These are phyloP conservation scores for Chlorella variabilis DNA, from an alignment of 163 green algal genomes.

Conservation along the genomic window DNA sequence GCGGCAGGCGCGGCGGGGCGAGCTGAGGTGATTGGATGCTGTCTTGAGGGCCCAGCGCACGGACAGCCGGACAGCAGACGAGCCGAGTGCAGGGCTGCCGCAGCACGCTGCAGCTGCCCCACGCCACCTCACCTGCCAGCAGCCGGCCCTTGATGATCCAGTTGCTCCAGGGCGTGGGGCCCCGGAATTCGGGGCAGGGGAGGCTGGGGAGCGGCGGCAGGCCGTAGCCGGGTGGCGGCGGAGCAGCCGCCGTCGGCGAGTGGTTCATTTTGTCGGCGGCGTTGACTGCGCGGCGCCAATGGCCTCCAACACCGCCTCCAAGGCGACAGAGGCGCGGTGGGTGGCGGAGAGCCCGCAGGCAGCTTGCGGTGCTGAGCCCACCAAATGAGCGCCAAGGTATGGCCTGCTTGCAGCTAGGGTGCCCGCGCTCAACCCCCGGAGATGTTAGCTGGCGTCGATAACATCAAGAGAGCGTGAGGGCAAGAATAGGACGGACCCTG, in stretches of 20 bases:
- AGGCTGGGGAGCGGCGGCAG: constrained; percentile 34
- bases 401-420: too few relatives aligned
- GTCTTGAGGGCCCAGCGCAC: too few relatives aligned
- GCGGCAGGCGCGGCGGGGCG: background rate
- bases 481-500: too few relatives aligned
- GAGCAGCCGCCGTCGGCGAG: background rate
- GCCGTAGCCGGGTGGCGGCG: constrained; percentile 14
- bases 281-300: background rate
- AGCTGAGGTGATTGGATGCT: constrained; percentile 7
- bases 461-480: too few relatives aligned
- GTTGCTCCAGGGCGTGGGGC: constrained; percentile 84
- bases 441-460: too few relatives aligned
- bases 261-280: background rate
- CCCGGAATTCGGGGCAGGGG: constrained; percentile 42
- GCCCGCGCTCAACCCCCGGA: too few relatives aligned
- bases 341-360: too few relatives aligned
- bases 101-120: too few relatives aligned
- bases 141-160: constrained; percentile 69
- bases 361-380: too few relatives aligned
- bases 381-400: too few relatives aligned
- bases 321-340: background rate
- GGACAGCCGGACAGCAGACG: too few relatives aligned
- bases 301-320: background rate
- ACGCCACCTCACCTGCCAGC: constrained; percentile 40
- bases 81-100: too few relatives aligned